phyloP scores from a whole-genome alignment of 768 basidiomycete genomes.

The Xerocomus potaroensis region DNA sequence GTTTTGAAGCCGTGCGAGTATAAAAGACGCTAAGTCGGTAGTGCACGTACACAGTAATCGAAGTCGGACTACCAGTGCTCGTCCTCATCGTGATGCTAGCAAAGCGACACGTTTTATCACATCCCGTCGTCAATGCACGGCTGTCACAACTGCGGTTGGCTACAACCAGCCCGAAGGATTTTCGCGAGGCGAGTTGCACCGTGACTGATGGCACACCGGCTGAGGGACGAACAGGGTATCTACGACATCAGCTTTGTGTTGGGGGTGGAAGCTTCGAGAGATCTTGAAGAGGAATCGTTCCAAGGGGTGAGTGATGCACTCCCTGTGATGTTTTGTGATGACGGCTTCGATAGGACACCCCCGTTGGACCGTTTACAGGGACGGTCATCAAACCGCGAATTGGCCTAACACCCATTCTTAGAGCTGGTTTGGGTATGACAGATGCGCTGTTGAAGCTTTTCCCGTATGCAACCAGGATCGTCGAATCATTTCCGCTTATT shows the following conservation, averaged over 20 bases:
- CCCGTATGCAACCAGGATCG: conserved; percentile 50
- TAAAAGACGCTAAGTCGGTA: conserved; percentile 61
- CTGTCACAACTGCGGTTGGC: conserved; percentile 65
- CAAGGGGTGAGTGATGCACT: conserved; percentile 46
- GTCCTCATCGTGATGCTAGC: conserved; percentile 25
- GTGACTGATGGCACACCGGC: background rate
- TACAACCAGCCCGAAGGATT: conserved; percentile 64
- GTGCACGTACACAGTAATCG: background rate
- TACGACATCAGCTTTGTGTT: conserved; percentile 71
- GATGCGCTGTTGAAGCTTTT: conserved; percentile 83
- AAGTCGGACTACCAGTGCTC: background rate
- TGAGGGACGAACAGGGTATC: conserved; percentile 52
- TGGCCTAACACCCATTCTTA: conserved; percentile 86
- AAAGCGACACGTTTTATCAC: conserved; percentile 52
- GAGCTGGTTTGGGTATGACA: conserved; percentile 92
- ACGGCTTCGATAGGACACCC: conserved; percentile 53
- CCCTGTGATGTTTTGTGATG: conserved; percentile 1
- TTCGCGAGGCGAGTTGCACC: conserved; percentile 58
- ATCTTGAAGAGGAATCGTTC: conserved; percentile 59
- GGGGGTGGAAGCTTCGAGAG: conserved; percentile 78
- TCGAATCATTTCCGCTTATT: background rate
- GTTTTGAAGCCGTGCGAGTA: conserved; percentile 90
- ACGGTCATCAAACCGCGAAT: conserved; percentile 69
- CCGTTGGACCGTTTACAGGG: conserved; percentile 77
- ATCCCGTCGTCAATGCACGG: conserved; percentile 71